Conservation (phyloP, 305 asterid genomes). For the Rubia occidens region DNA sequence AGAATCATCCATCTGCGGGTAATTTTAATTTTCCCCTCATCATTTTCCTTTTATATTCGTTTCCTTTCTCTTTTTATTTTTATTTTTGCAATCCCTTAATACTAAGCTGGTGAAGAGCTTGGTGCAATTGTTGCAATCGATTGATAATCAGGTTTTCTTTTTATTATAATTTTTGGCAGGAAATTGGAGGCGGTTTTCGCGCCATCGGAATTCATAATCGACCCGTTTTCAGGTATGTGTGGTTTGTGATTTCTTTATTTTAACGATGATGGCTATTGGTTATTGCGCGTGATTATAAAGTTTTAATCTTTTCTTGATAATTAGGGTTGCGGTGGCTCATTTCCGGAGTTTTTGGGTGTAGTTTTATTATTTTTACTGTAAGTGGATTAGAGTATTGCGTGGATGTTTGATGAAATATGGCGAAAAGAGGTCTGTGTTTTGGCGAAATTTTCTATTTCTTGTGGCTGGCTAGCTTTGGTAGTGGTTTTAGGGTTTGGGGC, state of each 20-base stretch:
- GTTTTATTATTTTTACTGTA: conserved; percentile 1
- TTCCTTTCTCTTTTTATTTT: not conserved
- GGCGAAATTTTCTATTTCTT: conserved; percentile 3
- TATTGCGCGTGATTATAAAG: not conserved
- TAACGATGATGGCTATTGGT: conserved; percentile 13
- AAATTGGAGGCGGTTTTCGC: conserved; percentile 26
- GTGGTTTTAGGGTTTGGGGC: conserved; percentile 21
- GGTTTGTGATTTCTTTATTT: conserved; percentile 5
- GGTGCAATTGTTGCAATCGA: conserved; percentile 1
- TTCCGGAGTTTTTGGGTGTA: conserved; percentile 14
- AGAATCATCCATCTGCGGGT: not conserved
- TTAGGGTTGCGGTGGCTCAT: conserved; percentile 8
- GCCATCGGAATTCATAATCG: conserved; percentile 33
- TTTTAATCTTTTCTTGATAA: conserved; percentile 12
- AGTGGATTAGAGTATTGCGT: conserved; percentile 7
- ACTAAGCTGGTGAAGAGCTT: not conserved
- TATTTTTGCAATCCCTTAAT: not conserved
- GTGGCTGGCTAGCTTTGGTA: conserved; percentile 10
- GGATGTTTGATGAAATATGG: conserved; percentile 1
- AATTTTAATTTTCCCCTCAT: not conserved
- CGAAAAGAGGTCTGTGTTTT: conserved; percentile 9
- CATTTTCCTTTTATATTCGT: not conserved
- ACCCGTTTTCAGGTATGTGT: conserved; percentile 31
- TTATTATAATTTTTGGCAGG: conserved; percentile 21
- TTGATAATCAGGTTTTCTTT: conserved; percentile 17